Conservation (phyloP, 805 yeast species). For the Myxozyma kluyveri region DNA sequence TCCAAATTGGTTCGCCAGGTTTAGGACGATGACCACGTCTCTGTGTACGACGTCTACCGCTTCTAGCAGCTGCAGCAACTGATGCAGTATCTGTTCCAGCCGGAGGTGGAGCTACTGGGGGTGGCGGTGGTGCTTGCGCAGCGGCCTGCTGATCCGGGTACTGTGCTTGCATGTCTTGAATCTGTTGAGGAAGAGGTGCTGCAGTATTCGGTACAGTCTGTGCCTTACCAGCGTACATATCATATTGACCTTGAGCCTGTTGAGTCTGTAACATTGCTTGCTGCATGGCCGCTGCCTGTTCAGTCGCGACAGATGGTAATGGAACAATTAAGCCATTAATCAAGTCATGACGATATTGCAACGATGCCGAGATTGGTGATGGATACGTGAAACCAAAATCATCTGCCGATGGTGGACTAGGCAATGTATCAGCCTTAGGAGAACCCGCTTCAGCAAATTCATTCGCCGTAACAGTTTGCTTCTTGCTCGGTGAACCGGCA, state of each 20-base stretch:
- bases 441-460: no score
- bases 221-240: no score
- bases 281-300: neutral
- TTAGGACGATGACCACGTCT: slow-evolving; percentile 23
- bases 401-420: slow-evolving; percentile 8
- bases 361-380: slow-evolving; percentile 18
- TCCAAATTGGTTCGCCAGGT: slow-evolving; percentile 28
- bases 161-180: neutral
- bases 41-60: slow-evolving; percentile 6
- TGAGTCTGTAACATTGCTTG: no score
- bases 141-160: neutral
- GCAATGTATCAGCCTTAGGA: no score
- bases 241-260: no score
- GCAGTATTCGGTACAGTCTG: neutral
- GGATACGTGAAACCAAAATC: slow-evolving; percentile 12
- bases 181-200: neutral
- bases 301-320: neutral
- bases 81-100: neutral
- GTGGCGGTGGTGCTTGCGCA: neutral
- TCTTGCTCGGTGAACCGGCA: neutral
- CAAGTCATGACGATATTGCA: slow-evolving; percentile 3
- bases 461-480: neutral
- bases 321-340: no score
- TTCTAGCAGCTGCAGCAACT: neutral
- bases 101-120: neutral